A percentile compares a stretch with the other conserved stretches of the same genome.
phyloP scores from a whole-genome alignment of 2,329 filamentous ascomycete species.

The Penicillium sp. region DNA sequence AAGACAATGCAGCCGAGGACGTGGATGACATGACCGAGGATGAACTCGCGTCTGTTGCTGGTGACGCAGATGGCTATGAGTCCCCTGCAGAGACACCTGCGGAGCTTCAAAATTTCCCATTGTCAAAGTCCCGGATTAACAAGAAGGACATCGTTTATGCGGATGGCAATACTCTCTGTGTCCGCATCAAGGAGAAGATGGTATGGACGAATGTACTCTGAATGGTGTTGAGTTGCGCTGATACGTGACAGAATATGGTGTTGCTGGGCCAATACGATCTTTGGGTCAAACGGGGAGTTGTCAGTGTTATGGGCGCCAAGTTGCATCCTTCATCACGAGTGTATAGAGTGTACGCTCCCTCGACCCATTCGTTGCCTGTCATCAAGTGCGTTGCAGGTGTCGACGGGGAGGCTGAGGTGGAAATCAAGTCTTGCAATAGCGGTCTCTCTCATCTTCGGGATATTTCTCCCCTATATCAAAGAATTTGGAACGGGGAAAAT shows the following conservation, averaged over 20 bases:
- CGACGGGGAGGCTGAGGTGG: conserved; percentile 45
- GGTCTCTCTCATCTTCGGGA: conserved; percentile 44
- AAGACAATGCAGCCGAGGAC: conserved; percentile 5
- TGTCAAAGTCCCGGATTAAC: conserved; percentile 37
- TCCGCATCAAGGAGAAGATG: conserved; percentile 40
- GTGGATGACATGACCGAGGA: conserved; percentile 21
- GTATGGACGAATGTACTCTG: conserved; percentile 20
- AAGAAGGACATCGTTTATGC: conserved; percentile 38
- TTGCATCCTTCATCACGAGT: conserved; percentile 43
- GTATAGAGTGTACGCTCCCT: conserved; percentile 53
- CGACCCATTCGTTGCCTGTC: conserved; percentile 53
- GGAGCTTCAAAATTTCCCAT: conserved; percentile 36
- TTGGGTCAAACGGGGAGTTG: conserved; percentile 52
- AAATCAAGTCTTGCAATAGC: conserved; percentile 46
- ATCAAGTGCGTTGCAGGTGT: conserved; percentile 46
- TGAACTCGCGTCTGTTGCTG: conserved; percentile 22
- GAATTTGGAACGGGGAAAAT: conserved; percentile 48
- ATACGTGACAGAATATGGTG: conserved; percentile 37
- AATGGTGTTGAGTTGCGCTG: conserved; percentile 11
- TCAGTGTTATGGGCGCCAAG: conserved; percentile 57
- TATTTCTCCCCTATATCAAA: conserved; percentile 50
- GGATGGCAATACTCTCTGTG: conserved; percentile 36
- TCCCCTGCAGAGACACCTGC: conserved; percentile 29
- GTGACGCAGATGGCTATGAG: conserved; percentile 31
- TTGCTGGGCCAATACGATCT: conserved; percentile 54